Evolutionary conservation across 2,329 filamentous ascomycete species (phyloP).

Genomic region (Pyrenochaeta sp.): DNA sequence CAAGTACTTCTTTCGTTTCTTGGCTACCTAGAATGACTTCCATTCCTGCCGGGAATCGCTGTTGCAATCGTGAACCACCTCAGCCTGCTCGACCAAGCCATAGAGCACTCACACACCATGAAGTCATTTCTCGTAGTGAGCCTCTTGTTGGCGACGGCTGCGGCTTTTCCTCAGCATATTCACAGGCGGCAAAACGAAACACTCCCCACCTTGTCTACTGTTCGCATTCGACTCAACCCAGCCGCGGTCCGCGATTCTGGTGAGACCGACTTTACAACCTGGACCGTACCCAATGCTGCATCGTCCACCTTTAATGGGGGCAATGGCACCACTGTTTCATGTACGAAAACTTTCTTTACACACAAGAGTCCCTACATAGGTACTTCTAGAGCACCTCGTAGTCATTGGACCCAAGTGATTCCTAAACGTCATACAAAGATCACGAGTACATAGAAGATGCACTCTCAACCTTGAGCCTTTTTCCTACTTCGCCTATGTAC

Average conservation of each 20-base stretch:
- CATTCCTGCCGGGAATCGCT: background rate
- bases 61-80: no score
- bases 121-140: conserved; percentile 4
- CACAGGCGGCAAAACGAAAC: background rate
- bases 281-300: conserved; percentile 17
- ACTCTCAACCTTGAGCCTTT: no score
- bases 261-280: conserved; percentile 18
- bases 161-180: conserved; percentile 1
- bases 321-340: conserved; percentile 8
- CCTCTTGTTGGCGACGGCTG: background rate
- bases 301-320: conserved; percentile 5
- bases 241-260: conserved; percentile 14
- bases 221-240: conserved; percentile 22
- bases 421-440: no score
- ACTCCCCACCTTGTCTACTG: background rate
- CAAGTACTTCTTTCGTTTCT: background rate
- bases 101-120: background rate
- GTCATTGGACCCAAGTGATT: no score
- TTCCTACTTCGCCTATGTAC: no score
- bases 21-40: background rate
- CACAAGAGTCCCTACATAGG: no score
- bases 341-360: background rate
- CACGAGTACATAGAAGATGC: no score
- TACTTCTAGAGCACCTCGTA: no score
- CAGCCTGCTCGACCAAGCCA: no score